A percentile compares a stretch with the other conserved stretches of the same genome.
phyloP scores from a whole-genome alignment of 1,284 basidiomycete species.

The Naganishia liquefaciens region DNA sequence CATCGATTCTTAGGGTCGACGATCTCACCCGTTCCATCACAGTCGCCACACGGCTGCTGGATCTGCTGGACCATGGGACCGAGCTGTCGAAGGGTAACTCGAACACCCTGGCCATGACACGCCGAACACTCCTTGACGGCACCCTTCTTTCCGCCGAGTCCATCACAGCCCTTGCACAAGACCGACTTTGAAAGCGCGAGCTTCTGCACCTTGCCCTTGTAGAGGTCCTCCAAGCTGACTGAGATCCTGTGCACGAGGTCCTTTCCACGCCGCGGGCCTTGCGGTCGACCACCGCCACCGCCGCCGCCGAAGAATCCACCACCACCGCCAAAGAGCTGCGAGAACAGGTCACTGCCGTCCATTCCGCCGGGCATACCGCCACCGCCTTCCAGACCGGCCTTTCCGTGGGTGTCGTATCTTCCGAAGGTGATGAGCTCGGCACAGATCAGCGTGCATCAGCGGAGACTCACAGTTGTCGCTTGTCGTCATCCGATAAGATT shows the following conservation, averaged over 20 bases:
- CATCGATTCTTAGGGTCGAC: constrained; percentile 95
- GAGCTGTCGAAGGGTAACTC: constrained; percentile 83
- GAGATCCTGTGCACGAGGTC: constrained; percentile 97
- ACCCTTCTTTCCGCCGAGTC: constrained; percentile 96
- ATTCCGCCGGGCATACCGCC: constrained; percentile 80
- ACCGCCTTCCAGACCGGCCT: constrained; percentile 80
- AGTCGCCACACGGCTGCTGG: constrained; percentile 92
- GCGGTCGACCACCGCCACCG: constrained; percentile 59
- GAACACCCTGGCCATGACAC: constrained; percentile 90
- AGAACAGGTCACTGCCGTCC: constrained; percentile 93
- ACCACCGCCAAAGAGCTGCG: constrained; percentile 83
- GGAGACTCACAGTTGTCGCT: constrained; percentile 61
- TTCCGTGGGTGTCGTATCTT: constrained; percentile 86
- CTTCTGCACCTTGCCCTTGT: constrained; percentile 98
- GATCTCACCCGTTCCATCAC: constrained; percentile 85
- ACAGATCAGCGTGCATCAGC: not conserved
- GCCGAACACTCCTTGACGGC: constrained; percentile 77
- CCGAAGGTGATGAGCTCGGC: constrained; percentile 18
- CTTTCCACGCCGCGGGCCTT: constrained; percentile 94
- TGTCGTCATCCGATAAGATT: constrained; percentile 85
- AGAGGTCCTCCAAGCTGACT: constrained; percentile 95
- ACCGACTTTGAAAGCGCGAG: constrained; percentile 94
- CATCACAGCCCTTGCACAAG: constrained; percentile 89
- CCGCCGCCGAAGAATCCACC: constrained; percentile 66
- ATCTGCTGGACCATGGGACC: constrained; percentile 99